Evolutionary conservation across 169 alveolate species (phyloP).

Genomic region (Nephromyces sp.): DNA sequence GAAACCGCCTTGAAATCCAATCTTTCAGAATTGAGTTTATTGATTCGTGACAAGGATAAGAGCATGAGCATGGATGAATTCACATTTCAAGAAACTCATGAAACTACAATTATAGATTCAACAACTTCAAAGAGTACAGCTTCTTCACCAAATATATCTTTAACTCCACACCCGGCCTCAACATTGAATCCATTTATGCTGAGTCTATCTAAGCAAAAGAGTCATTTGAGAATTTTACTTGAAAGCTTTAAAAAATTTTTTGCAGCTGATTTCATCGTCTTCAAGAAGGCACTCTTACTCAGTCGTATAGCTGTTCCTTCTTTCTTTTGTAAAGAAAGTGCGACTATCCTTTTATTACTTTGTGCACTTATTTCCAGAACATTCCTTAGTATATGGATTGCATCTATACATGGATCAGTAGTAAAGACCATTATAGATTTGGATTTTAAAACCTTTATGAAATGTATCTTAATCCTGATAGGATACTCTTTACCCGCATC

Average conservation of each 20-base stretch:
- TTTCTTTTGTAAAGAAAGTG: background rate
- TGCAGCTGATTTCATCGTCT: background rate
- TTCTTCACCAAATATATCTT: background rate
- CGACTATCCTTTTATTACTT: conserved; percentile 44
- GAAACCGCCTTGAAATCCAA: background rate
- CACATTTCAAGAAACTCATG: background rate
- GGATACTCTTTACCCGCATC: conserved; percentile 70
- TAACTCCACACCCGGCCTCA: background rate
- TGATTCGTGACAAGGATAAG: background rate
- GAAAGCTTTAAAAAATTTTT: too few species aligned
- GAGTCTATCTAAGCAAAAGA: too few species aligned
- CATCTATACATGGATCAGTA: conserved; percentile 58
- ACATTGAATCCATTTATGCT: background rate
- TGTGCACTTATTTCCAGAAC: conserved; percentile 58
- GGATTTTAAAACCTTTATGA: conserved; percentile 43
- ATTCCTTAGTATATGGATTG: conserved; percentile 56
- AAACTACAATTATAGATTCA: background rate
- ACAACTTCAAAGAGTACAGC: background rate
- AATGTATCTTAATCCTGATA: conserved; percentile 38
- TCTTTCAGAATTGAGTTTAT: background rate
- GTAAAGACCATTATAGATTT: conserved; percentile 60
- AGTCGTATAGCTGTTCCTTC: background rate
- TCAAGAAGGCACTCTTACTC: background rate
- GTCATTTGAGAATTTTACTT: too few species aligned
- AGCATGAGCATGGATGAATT: background rate